Evolutionary conservation across 495 filamentous ascomycete genomes (phyloP), one percentile per base, ranked within the genome.

Genomic region (Apodospora peruviana): DNA sequence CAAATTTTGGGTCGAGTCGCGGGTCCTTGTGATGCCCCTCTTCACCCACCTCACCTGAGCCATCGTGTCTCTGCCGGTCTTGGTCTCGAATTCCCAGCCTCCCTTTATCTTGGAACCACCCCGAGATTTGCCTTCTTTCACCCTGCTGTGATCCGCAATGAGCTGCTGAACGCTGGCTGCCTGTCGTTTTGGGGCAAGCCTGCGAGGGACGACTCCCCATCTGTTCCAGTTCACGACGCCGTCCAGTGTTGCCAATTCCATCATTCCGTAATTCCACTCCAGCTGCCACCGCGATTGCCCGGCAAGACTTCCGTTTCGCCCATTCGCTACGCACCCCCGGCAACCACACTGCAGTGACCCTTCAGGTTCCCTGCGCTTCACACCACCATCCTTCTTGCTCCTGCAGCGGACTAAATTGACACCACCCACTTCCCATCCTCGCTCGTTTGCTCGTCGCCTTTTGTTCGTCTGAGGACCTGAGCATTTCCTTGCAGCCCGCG

Each of bases 261-360:
- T n/a, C n/a, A n/a, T n/a, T n/a, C n/a, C n/a, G n/a, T n/a, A n/a
- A n/a, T n/a, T n/a, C n/a, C n/a, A n/a, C n/a, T n/a, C n/a, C n/a
- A n/a, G n/a, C n/a, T n/a, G n/a, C n/a, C n/a, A n/a, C n/a, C n/a
- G n/a, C n/a, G n/a, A n/a, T n/a, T n/a, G n/a, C 50, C 24, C 50
- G 57, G 56, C 36, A 58, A 52, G 40, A 24, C 48, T 51, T 58
- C 56, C 56, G 56, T 54, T 58, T 55, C 48, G 56, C 50, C n/a
- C n/a, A n/a, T 58, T 47, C 37, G 19, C 24, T 21, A 16, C 14
- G 7, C 40, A 45, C n/a, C 46, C 43, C 17, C 17, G 25, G 37
- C 43, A 41, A 43, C 44, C 40, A 19, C n/a, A n/a, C n/a, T n/a
- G n/a, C n/a, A n/a, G n/a, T n/a, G n/a, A n/a, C n/a, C n/a, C n/a